These are phyloP conservation scores for Solanum corneliomulleri DNA, from an alignment of 257 asterid species.

Conservation along the genomic window DNA sequence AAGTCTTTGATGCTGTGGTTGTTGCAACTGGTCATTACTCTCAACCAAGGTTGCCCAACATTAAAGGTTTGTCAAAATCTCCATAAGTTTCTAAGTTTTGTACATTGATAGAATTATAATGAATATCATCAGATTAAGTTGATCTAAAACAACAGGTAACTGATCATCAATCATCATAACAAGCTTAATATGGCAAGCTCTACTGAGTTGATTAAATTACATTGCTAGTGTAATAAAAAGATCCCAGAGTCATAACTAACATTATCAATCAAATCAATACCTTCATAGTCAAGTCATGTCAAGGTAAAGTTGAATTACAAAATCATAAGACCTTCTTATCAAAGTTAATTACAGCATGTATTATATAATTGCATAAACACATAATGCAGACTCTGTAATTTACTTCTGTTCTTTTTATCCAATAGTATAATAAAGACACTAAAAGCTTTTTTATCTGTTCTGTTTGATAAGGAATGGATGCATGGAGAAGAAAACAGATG, in stretches of 20 bases:
- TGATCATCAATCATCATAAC: background rate
- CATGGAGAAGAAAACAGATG: constrained; percentile 69
- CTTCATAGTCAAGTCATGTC: background rate
- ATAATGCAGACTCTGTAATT: background rate
- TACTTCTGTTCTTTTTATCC: background rate
- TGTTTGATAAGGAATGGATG: constrained; percentile 50
- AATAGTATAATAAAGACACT: background rate
- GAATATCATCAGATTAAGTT: background rate
- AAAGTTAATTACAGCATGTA: background rate
- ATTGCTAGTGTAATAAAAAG: background rate
- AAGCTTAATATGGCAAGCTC: background rate
- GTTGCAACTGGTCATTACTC: constrained; percentile 91
- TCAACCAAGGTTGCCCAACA: constrained; percentile 60
- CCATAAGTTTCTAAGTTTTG: background rate
- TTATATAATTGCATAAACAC: background rate
- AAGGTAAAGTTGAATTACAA: background rate
- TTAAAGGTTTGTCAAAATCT: constrained; percentile 32
- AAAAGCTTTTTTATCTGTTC: background rate
- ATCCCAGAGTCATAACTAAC: background rate
- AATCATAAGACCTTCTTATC: background rate
- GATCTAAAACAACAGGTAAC: background rate
- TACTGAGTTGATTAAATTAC: background rate
- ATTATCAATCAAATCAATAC: background rate
- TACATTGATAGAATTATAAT: background rate
- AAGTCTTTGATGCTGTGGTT: constrained; percentile 69